Base-by-base conservation (phyloP, 192 early-diverging fungal species). In the Rhizophlyctis rosea region DNA sequence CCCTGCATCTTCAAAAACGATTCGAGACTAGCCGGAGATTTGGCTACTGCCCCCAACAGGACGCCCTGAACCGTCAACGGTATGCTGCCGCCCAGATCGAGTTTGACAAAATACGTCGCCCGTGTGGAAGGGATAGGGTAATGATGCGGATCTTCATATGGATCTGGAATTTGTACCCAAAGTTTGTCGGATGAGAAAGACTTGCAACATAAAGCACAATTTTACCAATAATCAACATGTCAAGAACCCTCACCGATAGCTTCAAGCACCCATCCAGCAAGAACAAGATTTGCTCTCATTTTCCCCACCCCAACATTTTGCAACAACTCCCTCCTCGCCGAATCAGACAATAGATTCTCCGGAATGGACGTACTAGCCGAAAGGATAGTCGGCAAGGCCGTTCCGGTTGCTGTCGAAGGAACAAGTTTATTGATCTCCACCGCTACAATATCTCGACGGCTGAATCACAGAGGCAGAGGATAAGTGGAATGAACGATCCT, bases 51-150 rank as follows among this genome's bases (percentile, higher is more conserved):
- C 11, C 65, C 65, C 3, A 67, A 29, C 47, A 67, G 4, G 16
- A 59, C 13, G 3, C 57, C 58, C 36, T 67, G 58, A 44, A 60
- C 21, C 5, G 57, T 32, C 3, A 56, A 50, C 0, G 65, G 50
- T 4, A 67, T 35, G 5, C 52, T 23, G 13, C 61, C 62, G 13
- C 67, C 50, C 13, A 69, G 56, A 55, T 69, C 67, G n/a, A 60
- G 21, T 44, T 69, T 60, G 35, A 35, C 47, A 49, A 54, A 69
- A 0, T 34, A 52, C 0, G 67, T 69, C 11, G 49, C 67, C 34
- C 51, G 27, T 24, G 67, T 69, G 18, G 62, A 65, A 0, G 67
- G 67, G 27, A 69, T 69, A 5, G 67, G 67, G 35, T 69, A 49
- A n/a, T 64, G 57, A 7, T 62, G 34, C 13, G 54, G 29, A 2